These are phyloP conservation scores for Suhomyces kilbournensis DNA, from an alignment of 805 yeast species.

Conservation along the genomic window DNA sequence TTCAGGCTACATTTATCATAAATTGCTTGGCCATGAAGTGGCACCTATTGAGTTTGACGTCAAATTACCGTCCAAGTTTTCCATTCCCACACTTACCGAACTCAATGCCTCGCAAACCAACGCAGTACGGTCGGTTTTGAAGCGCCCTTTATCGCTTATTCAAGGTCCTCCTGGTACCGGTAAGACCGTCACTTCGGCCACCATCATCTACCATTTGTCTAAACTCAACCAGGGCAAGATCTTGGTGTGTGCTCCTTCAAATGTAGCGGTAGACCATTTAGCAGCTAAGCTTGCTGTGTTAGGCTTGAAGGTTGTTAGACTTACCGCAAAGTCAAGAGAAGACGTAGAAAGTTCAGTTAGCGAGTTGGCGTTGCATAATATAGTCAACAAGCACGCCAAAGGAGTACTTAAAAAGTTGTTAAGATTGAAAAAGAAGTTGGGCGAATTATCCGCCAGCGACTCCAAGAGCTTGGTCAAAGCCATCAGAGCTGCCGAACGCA, in stretches of 20 bases:
- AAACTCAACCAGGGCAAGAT: constrained; percentile 61
- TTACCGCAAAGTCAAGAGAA: constrained; percentile 75
- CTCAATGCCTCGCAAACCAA: constrained; percentile 75
- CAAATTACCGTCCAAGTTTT: constrained; percentile 56
- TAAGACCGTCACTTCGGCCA: constrained; percentile 89
- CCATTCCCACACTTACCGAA: constrained; percentile 64
- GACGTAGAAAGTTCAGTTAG: constrained; percentile 68
- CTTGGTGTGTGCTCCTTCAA: constrained; percentile 92
- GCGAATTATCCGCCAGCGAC: constrained; percentile 63
- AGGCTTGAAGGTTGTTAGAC: constrained; percentile 74
- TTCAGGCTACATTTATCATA: constrained; percentile 71
- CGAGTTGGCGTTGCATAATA: constrained; percentile 54
- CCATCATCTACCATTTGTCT: constrained; percentile 74
- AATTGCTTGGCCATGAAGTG: constrained; percentile 76
- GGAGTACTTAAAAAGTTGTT: constrained; percentile 59
- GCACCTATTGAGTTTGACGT: constrained; percentile 59
- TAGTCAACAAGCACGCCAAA: constrained; percentile 47
- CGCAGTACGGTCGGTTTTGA: constrained; percentile 70
- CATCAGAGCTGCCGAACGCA: constrained; percentile 47
- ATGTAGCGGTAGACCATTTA: constrained; percentile 91
- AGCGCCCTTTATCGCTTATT: constrained; percentile 72
- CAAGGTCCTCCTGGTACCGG: constrained; percentile 97
- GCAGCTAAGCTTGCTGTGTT: constrained; percentile 67
- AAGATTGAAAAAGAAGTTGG: constrained; percentile 58
- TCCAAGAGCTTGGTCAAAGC: constrained; percentile 41